Evolutionary conservation across 192 early-diverging fungal genomes (phyloP), one percentile per base, ranked within the genome.

Genomic region (Gonapodya prolifera): DNA sequence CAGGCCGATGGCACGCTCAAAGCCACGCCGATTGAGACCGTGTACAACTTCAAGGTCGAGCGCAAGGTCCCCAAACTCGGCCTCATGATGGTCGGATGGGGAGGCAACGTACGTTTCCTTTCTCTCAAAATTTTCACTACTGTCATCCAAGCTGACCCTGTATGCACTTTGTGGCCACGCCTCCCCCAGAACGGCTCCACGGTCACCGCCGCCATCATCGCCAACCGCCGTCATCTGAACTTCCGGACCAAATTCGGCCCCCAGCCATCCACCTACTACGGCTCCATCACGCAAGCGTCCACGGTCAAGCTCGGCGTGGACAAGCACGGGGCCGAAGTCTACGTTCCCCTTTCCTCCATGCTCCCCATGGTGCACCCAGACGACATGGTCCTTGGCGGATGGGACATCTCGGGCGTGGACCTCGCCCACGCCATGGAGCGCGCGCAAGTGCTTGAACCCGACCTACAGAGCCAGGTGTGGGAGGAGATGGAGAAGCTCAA

Each of bases 101-200:
- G 95, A 80, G 97, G 97, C 80, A 99, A 99, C 94, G n/a, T n/a
- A n/a, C n/a, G n/a, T n/a, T n/a, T n/a, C n/a, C n/a, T n/a, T n/a
- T n/a, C n/a, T n/a, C 30, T 30, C 32, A 31, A 31, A 30, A 70
- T 31, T 70, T 30, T 31, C 1, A 70, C 70, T 0, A n/a, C n/a
- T n/a, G n/a, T n/a, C n/a, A n/a, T n/a, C n/a, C n/a, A n/a, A n/a
- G n/a, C n/a, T n/a, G n/a, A n/a, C n/a, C n/a, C n/a, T n/a, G n/a
- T n/a, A n/a, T n/a, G n/a, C n/a, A n/a, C n/a, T n/a, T n/a, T n/a
- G n/a, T n/a, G n/a, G n/a, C n/a, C n/a, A n/a, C n/a, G n/a, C n/a
- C n/a, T n/a, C n/a, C n/a, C n/a, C n/a, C n/a, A n/a, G n/a, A 99
- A 99, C 86, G 97, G 97, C 76, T 94, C 95, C 77, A 99, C 97